Conservation (phyloP, 202 grass and related monocot species). For the Zoysia matrella region DNA sequence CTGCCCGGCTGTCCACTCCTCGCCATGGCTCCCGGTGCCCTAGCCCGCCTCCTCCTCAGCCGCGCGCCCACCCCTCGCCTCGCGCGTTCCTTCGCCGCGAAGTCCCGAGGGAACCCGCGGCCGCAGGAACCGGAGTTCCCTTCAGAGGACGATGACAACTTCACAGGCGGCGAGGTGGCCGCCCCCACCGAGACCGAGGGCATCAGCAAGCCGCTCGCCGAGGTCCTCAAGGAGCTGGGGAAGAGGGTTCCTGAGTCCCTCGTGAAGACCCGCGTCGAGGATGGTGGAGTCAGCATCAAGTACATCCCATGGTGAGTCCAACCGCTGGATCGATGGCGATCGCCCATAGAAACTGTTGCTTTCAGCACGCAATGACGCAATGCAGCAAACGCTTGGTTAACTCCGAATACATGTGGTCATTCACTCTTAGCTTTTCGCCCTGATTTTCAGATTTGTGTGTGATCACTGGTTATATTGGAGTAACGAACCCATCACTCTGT, state of each 20-base stretch:
- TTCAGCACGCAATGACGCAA: neutral
- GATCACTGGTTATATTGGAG: too few species aligned
- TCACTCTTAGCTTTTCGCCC: neutral
- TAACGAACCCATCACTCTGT: neutral
- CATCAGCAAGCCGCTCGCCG: conserved; percentile 77
- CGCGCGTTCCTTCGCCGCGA: conserved; percentile 65
- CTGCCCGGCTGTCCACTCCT: neutral
- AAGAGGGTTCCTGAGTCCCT: conserved; percentile 87
- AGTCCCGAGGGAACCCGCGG: conserved; percentile 44
- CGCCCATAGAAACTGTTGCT: neutral
- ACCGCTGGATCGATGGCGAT: neutral
- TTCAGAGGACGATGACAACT: conserved; percentile 48
- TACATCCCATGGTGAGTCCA: conserved; percentile 84
- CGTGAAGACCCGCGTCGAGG: conserved; percentile 70
- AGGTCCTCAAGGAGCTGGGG: conserved; percentile 76
- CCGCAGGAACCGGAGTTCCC: conserved; percentile 46
- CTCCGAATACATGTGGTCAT: neutral
- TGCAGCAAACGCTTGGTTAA: neutral
- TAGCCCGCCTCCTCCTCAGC: conserved; percentile 51
- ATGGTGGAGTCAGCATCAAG: conserved; percentile 61
- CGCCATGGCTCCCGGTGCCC: conserved; percentile 62
- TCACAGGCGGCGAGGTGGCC: conserved; percentile 47
- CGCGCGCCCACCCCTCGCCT: conserved; percentile 33
- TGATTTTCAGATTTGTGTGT: conserved; percentile 6
- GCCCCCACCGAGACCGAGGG: conserved; percentile 56